Conservation (phyloP, 2,329 filamentous ascomycete genomes). For the Colletotrichum sp. region DNA sequence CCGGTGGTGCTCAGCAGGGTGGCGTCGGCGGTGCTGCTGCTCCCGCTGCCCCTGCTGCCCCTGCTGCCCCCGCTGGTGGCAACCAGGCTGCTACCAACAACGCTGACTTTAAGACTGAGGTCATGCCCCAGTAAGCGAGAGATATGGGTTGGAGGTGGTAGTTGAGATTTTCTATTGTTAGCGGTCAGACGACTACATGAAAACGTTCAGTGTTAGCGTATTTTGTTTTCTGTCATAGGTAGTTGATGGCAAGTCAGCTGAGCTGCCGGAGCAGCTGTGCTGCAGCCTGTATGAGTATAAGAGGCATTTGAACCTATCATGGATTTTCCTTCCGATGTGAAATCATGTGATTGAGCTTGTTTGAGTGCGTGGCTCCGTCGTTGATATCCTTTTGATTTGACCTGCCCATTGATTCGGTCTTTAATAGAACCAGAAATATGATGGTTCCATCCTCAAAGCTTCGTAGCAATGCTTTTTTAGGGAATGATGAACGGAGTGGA, state of each 20-base stretch:
- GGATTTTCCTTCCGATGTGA: not conserved
- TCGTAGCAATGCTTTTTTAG: too few relatives aligned
- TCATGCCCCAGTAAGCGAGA: not conserved
- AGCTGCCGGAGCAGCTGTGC: conserved; percentile 17
- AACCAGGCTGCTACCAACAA: not conserved
- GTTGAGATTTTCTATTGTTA: not conserved
- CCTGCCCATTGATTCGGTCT: too few relatives aligned
- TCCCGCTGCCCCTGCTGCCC: not conserved
- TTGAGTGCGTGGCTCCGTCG: too few relatives aligned
- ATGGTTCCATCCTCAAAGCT: too few relatives aligned
- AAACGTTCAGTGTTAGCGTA: not conserved
- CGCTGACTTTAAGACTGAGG: conserved; percentile 14
- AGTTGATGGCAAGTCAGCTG: conserved; percentile 1
- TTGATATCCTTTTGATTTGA: too few relatives aligned
- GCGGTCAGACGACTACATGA: not conserved
- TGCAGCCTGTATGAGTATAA: not conserved
- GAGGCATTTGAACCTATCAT: not conserved
- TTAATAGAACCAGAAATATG: too few relatives aligned
- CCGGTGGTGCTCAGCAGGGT: not conserved
- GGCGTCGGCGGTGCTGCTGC: conserved; percentile 2
- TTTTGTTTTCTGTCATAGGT: not conserved
- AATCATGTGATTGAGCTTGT: not conserved
- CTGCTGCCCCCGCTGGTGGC: not conserved
- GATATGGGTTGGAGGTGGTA: not conserved
- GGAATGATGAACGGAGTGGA: too few relatives aligned